phyloP scores from a whole-genome alignment of 805 yeast genomes.

The Starmera dryadoides region DNA sequence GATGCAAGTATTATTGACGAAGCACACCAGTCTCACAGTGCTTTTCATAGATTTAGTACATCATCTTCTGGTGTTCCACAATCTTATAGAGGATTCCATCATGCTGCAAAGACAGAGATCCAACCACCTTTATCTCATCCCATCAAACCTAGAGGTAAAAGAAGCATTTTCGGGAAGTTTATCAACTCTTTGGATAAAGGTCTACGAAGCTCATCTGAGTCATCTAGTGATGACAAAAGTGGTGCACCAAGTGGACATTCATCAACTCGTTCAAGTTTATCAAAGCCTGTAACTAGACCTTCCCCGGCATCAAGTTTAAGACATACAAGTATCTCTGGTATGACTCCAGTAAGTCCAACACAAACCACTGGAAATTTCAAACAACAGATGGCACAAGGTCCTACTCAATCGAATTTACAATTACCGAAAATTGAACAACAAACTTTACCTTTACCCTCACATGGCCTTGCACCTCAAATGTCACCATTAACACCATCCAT shows the following conservation, averaged over 20 bases:
- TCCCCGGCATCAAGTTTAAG: not conserved
- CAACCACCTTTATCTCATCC: slow-evolving; percentile 44
- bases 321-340: not conserved
- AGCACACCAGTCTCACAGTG: no score
- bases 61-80: slow-evolving; percentile 12
- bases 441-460: no score
- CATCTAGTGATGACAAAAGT: not conserved
- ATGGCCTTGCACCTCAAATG: not conserved
- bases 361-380: slow-evolving; percentile 1
- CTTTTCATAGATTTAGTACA: not conserved
- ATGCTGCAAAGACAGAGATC: slow-evolving; percentile 19
- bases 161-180: slow-evolving; percentile 20
- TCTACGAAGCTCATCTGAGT: not conserved
- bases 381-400: not conserved
- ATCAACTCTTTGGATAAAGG: slow-evolving; percentile 18
- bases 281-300: not conserved
- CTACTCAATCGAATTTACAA: no score
- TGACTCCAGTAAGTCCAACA: slow-evolving; percentile 1
- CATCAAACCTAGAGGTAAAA: slow-evolving; percentile 32
- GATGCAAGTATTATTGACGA: not conserved
- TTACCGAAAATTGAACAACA: no score
- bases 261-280: not conserved
- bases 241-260: not conserved
- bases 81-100: slow-evolving; percentile 24
- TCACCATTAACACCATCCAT: not conserved